Evolutionary conservation across 345 rosid genomes (phyloP).

Genomic region (Arabis hirsuta): DNA sequence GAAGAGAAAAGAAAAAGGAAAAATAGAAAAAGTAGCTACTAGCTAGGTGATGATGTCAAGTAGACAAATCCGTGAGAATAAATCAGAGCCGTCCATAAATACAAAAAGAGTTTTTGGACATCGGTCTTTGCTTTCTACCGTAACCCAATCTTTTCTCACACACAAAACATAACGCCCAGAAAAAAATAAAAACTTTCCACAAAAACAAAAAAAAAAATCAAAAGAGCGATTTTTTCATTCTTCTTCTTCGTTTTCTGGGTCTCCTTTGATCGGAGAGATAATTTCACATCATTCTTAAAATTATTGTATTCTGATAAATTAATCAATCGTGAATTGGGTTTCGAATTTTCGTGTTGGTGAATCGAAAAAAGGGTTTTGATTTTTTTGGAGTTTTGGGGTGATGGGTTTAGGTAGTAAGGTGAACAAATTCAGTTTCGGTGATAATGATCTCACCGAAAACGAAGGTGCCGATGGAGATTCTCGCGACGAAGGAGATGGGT

Average conservation of each 20-base stretch:
- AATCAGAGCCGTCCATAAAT: conserved; percentile 46
- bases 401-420: conserved; percentile 79
- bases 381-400: conserved; percentile 34
- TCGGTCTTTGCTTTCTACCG: conserved; percentile 47
- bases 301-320: not conserved
- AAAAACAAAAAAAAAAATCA: not conserved
- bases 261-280: conserved; percentile 27
- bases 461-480: conserved; percentile 58
- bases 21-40: conserved; percentile 21
- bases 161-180: conserved; percentile 30
- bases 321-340: too few species aligned
- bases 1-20: not conserved
- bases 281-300: conserved; percentile 24
- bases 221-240: not conserved
- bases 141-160: conserved; percentile 49
- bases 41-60: conserved; percentile 37
- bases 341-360: conserved; percentile 7
- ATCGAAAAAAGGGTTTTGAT: conserved; percentile 39
- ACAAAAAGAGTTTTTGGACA: conserved; percentile 46
- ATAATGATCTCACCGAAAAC: conserved; percentile 52
- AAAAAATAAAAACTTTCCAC: not conserved
- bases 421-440: conserved; percentile 47
- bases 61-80: conserved; percentile 36
- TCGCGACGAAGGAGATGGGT: conserved; percentile 50
- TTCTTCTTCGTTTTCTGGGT: conserved; percentile 1